Conservation (phyloP, 2,329 filamentous ascomycete species). For the Colletotrichum karsti region DNA sequence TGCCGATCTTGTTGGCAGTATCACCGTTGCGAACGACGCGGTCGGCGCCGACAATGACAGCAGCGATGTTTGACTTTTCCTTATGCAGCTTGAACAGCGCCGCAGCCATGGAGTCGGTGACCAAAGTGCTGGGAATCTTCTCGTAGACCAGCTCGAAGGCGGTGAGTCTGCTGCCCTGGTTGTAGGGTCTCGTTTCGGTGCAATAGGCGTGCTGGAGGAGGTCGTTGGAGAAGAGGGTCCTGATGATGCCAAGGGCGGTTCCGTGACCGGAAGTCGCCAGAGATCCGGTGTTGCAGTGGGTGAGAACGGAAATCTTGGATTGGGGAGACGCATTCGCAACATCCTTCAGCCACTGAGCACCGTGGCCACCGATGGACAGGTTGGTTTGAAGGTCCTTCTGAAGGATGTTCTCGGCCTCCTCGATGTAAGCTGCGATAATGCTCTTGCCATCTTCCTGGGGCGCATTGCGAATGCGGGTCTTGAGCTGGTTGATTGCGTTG, state of each 20-base stretch:
- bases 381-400: conserved; percentile 89
- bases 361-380: conserved; percentile 81
- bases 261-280: conserved; percentile 98
- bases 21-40: conserved; percentile 96
- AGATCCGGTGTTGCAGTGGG: conserved; percentile 98
- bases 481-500: conserved; percentile 87
- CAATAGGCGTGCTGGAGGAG: conserved; percentile 87
- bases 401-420: conserved; percentile 86
- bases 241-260: conserved; percentile 93
- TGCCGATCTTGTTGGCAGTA: conserved; percentile 98
- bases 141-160: conserved; percentile 98
- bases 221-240: conserved; percentile 74
- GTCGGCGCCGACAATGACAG: conserved; percentile 94
- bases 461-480: conserved; percentile 64
- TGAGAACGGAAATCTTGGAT: conserved; percentile 79
- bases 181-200: conserved; percentile 96
- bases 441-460: conserved; percentile 45
- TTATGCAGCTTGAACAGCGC: conserved; percentile 77
- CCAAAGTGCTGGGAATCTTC: conserved; percentile 86
- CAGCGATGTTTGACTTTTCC: conserved; percentile 74
- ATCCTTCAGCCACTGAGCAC: conserved; percentile 81
- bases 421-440: conserved; percentile 77
- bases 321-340: conserved; percentile 60
- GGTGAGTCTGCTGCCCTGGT: conserved; percentile 94
- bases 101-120: conserved; percentile 97